Percentiles rank a stretch among this genome's conserved stretches.
phyloP scores from a whole-genome alignment of 306 rosid species.

The Castanea crenata region DNA sequence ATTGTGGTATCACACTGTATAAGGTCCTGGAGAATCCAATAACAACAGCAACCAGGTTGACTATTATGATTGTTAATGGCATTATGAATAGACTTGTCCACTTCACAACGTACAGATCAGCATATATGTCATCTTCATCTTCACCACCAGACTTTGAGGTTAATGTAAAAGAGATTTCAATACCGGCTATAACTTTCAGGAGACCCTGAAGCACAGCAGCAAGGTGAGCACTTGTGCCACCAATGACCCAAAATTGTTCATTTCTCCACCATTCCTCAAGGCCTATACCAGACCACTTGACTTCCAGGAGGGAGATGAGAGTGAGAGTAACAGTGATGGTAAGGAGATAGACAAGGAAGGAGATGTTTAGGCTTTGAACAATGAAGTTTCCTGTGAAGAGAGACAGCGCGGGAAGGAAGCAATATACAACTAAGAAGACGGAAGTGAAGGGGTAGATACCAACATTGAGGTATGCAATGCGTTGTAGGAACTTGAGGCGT shows the following conservation, averaged over 20 bases:
- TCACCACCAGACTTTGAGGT: conserved; percentile 62
- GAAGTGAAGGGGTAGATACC: conserved; percentile 88
- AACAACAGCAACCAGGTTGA: conserved; percentile 52
- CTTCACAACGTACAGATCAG: conserved; percentile 71
- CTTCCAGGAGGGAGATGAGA: conserved; percentile 74
- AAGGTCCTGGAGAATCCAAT: conserved; percentile 66
- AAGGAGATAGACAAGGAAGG: conserved; percentile 59
- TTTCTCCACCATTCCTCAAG: conserved; percentile 88
- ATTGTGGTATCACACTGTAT: conserved; percentile 72
- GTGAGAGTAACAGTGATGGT: conserved; percentile 48
- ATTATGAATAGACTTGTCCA: conserved; percentile 82
- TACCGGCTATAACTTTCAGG: conserved; percentile 63
- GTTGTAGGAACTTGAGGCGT: conserved; percentile 81
- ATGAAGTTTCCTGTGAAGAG: conserved; percentile 77
- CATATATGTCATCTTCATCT: conserved; percentile 56
- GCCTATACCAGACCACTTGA: conserved; percentile 76
- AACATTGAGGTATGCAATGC: conserved; percentile 73
- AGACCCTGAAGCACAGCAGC: conserved; percentile 76
- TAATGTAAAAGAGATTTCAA: conserved; percentile 68
- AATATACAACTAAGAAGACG: conserved; percentile 54
- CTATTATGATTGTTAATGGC: conserved; percentile 62
- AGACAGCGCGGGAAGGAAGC: conserved; percentile 74
- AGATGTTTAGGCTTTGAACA: conserved; percentile 47
- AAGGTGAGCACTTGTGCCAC: conserved; percentile 87
- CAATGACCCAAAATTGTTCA: conserved; percentile 86